These are phyloP conservation scores for Ustilago tritici DNA, from an alignment of 1,284 basidiomycete genomes.

Conservation along the genomic window DNA sequence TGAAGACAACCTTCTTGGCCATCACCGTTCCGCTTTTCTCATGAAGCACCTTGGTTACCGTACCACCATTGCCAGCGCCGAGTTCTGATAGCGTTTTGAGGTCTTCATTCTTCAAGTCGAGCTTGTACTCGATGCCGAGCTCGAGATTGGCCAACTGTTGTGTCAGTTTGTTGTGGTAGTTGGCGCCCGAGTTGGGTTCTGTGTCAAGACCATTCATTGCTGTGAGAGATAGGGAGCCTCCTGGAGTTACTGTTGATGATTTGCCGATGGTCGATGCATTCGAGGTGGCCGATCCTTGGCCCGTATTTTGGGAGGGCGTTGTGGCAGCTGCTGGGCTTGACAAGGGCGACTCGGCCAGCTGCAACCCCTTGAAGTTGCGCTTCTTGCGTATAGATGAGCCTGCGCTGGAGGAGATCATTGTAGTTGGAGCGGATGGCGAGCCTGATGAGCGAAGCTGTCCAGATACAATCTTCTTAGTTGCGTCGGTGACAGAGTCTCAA, in stretches of 20 bases:
- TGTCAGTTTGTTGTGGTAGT: slow-evolving; percentile 61
- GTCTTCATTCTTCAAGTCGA: slow-evolving; percentile 71
- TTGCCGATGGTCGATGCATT: slow-evolving; percentile 40
- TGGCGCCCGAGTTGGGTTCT: slow-evolving; percentile 50
- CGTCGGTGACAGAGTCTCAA: background rate
- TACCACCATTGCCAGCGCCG: slow-evolving; percentile 97
- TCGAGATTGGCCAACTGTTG: slow-evolving; percentile 70
- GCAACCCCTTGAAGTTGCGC: slow-evolving; percentile 68
- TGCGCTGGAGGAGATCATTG: slow-evolving; percentile 37
- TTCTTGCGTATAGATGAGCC: slow-evolving; percentile 63
- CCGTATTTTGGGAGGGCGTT: slow-evolving; percentile 23
- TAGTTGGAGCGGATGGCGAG: background rate
- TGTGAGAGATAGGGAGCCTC: slow-evolving; percentile 33
- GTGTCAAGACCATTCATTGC: slow-evolving; percentile 27
- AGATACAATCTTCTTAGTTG: background rate
- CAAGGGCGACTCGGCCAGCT: slow-evolving; percentile 58
- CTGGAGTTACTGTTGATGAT: slow-evolving; percentile 22
- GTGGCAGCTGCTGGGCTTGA: slow-evolving; percentile 31
- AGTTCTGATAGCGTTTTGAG: slow-evolving; percentile 82
- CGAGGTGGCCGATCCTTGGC: slow-evolving; percentile 28
- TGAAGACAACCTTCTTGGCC: slow-evolving; percentile 77
- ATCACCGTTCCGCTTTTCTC: slow-evolving; percentile 64
- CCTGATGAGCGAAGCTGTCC: background rate
- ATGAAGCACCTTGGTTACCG: slow-evolving; percentile 82
- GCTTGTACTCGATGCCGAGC: slow-evolving; percentile 70